Evolutionary conservation across 495 filamentous ascomycete genomes (phyloP).

Genomic region (Elasticomyces elasticus): DNA sequence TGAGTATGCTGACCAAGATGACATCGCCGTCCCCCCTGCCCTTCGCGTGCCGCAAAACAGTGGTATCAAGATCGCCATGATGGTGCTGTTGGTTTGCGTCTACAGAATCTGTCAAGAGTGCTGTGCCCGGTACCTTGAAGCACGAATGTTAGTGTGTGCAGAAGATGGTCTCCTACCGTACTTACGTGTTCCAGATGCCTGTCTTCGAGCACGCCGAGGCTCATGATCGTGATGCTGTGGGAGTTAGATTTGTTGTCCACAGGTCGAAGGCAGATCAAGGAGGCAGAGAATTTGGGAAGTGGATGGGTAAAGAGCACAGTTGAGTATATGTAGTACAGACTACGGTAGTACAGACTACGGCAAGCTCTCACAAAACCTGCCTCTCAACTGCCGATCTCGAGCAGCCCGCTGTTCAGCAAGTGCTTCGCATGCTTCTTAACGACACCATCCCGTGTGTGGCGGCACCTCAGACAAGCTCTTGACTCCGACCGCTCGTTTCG

Average conservation of each 20-base stretch:
- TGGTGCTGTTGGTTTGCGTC: slow-evolving; percentile 4
- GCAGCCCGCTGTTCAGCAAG: not conserved
- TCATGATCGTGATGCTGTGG: slow-evolving; percentile 9
- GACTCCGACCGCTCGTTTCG: not conserved
- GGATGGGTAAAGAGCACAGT: not conserved
- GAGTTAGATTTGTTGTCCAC: too few relatives aligned
- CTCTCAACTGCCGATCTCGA: not conserved
- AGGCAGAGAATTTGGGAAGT: not conserved
- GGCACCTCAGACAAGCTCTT: too few relatives aligned
- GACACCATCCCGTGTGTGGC: not conserved
- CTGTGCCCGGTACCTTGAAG: slow-evolving; percentile 8
- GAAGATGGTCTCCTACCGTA: too few relatives aligned
- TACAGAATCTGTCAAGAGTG: slow-evolving; percentile 6
- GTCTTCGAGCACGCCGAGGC: slow-evolving; percentile 14
- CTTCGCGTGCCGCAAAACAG: slow-evolving; percentile 10
- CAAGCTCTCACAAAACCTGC: not conserved
- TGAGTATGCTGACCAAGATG: not conserved
- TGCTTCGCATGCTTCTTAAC: not conserved
- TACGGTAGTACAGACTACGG: not conserved
- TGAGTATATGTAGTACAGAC: not conserved
- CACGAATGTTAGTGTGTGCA: too few relatives aligned
- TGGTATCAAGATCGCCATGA: slow-evolving; percentile 7
- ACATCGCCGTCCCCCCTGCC: not conserved
- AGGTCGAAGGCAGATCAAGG: too few relatives aligned
- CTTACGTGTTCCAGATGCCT: slow-evolving; percentile 14